phyloP scores from a whole-genome alignment of 1,284 basidiomycete genomes.

The Cryptococcus deneoformans region DNA sequence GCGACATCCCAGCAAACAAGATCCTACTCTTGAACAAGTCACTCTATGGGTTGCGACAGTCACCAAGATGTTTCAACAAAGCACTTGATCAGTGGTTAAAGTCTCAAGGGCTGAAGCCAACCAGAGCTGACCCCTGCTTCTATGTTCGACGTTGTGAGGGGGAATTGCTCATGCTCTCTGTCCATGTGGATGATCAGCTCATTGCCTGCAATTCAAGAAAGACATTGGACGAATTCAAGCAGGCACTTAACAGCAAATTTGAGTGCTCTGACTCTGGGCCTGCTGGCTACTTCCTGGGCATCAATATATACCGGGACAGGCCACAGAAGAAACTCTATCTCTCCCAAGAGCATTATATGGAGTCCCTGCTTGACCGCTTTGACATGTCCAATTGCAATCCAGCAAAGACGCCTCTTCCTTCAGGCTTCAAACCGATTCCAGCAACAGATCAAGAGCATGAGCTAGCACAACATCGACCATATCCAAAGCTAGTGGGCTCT shows the following conservation, averaged over 20 bases:
- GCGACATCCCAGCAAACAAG: no score
- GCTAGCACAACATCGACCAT: slow-evolving; percentile 9
- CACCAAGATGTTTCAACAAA: slow-evolving; percentile 22
- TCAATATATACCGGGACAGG: slow-evolving; percentile 16
- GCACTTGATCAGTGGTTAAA: slow-evolving; percentile 7
- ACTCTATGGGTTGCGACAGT: slow-evolving; percentile 9
- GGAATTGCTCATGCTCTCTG: not conserved
- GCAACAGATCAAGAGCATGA: slow-evolving; percentile 7
- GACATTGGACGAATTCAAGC: slow-evolving; percentile 18
- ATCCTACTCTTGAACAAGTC: no score
- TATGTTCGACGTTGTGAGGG: slow-evolving; percentile 12
- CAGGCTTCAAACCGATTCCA: not conserved
- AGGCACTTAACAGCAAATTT: slow-evolving; percentile 13
- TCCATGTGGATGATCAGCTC: slow-evolving; percentile 28
- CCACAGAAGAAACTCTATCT: slow-evolving; percentile 11
- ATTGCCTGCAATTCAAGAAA: slow-evolving; percentile 16
- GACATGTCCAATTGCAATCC: slow-evolving; percentile 16
- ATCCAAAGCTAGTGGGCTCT: slow-evolving; percentile 12
- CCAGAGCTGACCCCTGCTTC: slow-evolving; percentile 8
- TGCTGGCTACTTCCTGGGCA: slow-evolving; percentile 22
- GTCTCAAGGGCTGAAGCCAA: slow-evolving; percentile 4
- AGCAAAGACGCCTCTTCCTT: not conserved
- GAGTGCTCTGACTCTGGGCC: slow-evolving; percentile 21
- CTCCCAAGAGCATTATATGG: slow-evolving; percentile 20
- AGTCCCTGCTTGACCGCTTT: slow-evolving; percentile 17